Evolutionary conservation across 495 filamentous ascomycete genomes (phyloP).

Genomic region (Tuber calosporum): DNA sequence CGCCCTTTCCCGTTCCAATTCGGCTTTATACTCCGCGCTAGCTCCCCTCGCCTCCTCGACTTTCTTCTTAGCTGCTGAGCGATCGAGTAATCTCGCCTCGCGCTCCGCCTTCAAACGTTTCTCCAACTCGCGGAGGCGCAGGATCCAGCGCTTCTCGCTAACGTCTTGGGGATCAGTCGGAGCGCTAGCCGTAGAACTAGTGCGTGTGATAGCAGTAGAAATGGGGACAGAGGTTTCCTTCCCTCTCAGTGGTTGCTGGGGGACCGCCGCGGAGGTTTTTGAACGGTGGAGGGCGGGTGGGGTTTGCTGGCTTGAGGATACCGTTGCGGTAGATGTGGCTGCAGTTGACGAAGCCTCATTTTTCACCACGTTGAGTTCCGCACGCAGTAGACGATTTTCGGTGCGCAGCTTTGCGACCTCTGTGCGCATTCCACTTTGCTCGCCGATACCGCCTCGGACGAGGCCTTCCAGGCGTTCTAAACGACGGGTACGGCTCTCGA

Average conservation of each 20-base stretch:
- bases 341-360: slow-evolving; percentile 18
- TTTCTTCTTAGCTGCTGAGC: slow-evolving; percentile 71
- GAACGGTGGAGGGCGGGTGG: slow-evolving; percentile 24
- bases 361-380: slow-evolving; percentile 54
- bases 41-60: slow-evolving; percentile 75
- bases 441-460: slow-evolving; percentile 52
- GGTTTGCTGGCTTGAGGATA: background rate
- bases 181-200: slow-evolving; percentile 40
- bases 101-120: slow-evolving; percentile 79
- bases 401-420: slow-evolving; percentile 67
- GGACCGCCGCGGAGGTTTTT: slow-evolving; percentile 19
- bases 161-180: slow-evolving; percentile 34
- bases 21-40: slow-evolving; percentile 62
- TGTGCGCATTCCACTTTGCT: slow-evolving; percentile 44
- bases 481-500: slow-evolving; percentile 70
- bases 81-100: slow-evolving; percentile 77
- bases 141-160: slow-evolving; percentile 69
- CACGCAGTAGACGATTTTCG: slow-evolving; percentile 73
- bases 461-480: slow-evolving; percentile 80
- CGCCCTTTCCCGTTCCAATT: slow-evolving; percentile 59
- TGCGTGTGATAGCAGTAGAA: slow-evolving; percentile 34
- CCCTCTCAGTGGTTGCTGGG: slow-evolving; percentile 10
- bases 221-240: slow-evolving; percentile 11
- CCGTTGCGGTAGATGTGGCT: background rate
- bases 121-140: slow-evolving; percentile 79